Percentiles rank a stretch among this genome's conserved stretches.
phyloP scores from a whole-genome alignment of 2,329 filamentous ascomycete genomes.

The Aureobasidium pullulans region DNA sequence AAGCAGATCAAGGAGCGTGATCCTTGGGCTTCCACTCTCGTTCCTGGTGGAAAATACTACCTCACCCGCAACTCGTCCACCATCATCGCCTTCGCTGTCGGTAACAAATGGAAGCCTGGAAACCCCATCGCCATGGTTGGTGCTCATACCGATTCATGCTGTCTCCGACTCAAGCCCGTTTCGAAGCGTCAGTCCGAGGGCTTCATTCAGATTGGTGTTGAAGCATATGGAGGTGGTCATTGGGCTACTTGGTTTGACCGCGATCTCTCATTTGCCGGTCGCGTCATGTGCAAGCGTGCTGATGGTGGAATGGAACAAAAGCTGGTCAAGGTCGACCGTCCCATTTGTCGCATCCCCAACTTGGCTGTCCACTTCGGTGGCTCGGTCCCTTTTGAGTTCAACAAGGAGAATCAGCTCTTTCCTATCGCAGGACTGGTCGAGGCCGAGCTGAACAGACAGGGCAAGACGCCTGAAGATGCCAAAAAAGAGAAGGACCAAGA shows the following conservation, averaged over 20 bases:
- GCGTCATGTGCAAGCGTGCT: constrained; percentile 68
- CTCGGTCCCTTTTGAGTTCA: constrained; percentile 78
- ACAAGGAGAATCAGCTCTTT: constrained; percentile 94
- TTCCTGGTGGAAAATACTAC: constrained; percentile 90
- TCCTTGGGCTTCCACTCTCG: constrained; percentile 71
- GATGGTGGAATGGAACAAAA: constrained; percentile 72
- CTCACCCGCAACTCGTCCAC: constrained; percentile 89
- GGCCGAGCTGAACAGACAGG: constrained; percentile 77
- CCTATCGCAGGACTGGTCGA: constrained; percentile 84
- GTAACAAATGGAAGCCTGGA: constrained; percentile 82
- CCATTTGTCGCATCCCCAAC: constrained; percentile 85
- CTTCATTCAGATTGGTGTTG: constrained; percentile 89
- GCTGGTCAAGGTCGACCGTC: constrained; percentile 83
- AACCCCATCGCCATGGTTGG: constrained; percentile 90
- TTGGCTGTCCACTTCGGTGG: constrained; percentile 91
- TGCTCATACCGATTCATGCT: constrained; percentile 92
- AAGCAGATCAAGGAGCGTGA: constrained; percentile 82
- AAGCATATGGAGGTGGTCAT: constrained; percentile 92
- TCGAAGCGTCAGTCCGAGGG: constrained; percentile 82
- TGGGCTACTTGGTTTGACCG: constrained; percentile 99
- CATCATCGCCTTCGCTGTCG: constrained; percentile 86
- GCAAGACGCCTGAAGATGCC: constrained; percentile 43
- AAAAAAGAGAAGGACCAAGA: constrained; percentile 35
- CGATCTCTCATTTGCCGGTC: constrained; percentile 82
- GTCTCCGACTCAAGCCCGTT: constrained; percentile 85